Conservation (phyloP, 2,329 filamentous ascomycete species). For the Colletotrichum sublineola region DNA sequence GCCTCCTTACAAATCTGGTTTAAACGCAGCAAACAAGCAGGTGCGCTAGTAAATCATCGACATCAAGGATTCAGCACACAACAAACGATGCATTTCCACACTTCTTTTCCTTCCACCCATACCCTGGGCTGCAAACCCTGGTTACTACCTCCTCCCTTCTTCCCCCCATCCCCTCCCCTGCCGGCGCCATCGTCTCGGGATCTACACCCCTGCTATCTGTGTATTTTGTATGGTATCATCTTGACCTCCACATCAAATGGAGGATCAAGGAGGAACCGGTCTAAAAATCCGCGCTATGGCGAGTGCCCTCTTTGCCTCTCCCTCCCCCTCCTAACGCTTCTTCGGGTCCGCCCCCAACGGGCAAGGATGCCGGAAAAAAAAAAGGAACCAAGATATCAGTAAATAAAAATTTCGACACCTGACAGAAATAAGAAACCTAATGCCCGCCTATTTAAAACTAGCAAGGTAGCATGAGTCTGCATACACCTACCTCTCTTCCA, state of each 20-base stretch:
- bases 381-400: not conserved
- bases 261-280: not conserved
- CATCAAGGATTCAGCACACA: constrained; percentile 18
- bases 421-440: not conserved
- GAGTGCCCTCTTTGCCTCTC: not conserved
- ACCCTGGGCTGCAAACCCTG: not conserved
- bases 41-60: constrained; percentile 24
- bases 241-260: not conserved
- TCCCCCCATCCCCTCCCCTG: not conserved
- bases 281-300: not conserved
- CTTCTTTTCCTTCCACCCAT: constrained; percentile 5
- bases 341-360: not conserved
- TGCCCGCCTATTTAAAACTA: not conserved
- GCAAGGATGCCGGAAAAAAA: not conserved
- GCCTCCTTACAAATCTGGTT: not conserved
- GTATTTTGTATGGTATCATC: not conserved
- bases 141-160: not conserved
- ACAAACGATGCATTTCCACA: constrained; percentile 1
- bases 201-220: not conserved
- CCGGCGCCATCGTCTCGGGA: not conserved
- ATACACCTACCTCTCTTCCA: too few relatives aligned
- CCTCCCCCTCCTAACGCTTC: not conserved
- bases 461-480: not conserved
- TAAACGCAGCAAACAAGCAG: constrained; percentile 12
- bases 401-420: not conserved